Evolutionary conservation across 306 rosid genomes (phyloP), one percentile per base, ranked within the genome.

Genomic region (Trifolium dubium): DNA sequence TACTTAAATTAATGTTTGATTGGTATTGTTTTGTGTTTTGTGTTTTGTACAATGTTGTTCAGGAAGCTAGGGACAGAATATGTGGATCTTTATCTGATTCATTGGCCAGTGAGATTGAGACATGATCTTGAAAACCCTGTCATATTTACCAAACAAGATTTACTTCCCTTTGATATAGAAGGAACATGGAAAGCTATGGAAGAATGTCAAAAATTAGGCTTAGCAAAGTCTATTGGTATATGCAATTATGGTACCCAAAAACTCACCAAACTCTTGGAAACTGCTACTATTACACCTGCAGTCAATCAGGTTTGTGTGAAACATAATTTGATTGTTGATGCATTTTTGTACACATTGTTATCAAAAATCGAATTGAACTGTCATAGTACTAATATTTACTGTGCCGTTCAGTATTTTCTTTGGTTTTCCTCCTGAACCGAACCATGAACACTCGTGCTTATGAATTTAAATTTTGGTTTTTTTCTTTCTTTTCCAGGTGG

Each of bases 161-260:
- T 85, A 8, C 69, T 85, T 9, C 88, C 88, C 13, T 85, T 85
- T 82, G 86, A 85, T 53, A 82, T 82, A 72, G 81, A 85, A 76
- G 86, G 88, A 44, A 82, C 88, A 49, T 85, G 88, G 88, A 82
- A 82, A 68, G 88, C 76, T 11, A 85, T 85, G 86, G 84, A 85
- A 69, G 86, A 79, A 75, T 85, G 88, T 62, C 65, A 58, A 71
- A 79, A 51, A 15, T 60, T 81, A 55, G 88, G 88, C 5, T 79
- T 85, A 75, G 86, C 84, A 40, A 85, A 82, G 69, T 79, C 88
- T 28, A 82, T 85, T 72, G 88, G 88, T 4, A 70, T 82, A 12
- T 72, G 86, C 82, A 82, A 85, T 43, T 85, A 71, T 72, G 84
- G 86, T 40, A 62, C 15, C 69, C 79, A 85, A 62, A 85, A 85